Base-by-base conservation (phyloP, 2,329 filamentous ascomycete genomes). In the Daldinia eschscholtzii region DNA sequence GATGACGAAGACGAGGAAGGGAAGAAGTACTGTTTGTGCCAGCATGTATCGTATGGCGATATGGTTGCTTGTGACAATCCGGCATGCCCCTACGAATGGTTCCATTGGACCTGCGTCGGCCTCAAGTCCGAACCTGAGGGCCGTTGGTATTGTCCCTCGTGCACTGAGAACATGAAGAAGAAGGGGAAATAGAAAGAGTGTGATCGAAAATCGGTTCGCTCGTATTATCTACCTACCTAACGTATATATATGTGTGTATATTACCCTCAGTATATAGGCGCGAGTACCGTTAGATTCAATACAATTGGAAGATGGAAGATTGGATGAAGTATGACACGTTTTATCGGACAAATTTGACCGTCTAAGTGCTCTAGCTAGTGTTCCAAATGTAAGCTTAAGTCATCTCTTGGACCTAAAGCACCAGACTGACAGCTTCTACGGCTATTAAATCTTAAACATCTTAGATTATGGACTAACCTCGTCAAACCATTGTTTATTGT, bases 21-120 rank as follows among this genome's bases (percentile, higher is more conserved):
- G 80, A 91, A 92, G 77, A 92, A 93, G 79, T 96, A 96, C 81
- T 96, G 93, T 81, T 85, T 91, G 33, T 96, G 93, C 79, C 91
- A 94, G 78, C 92, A 92, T 74, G 91, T 94, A 72, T 93, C 91
- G 79, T 94, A 92, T 76, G 93, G 93, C 68, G 91, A 95, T 76
- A 96, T 96, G 93, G 92, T 96, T 70, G 93, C 92, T 33, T 96
- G 93, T 82, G 93, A 96, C 82, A 95, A 95, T 79, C 89, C 92
- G 65, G 86, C 90, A 72, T 96, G 93, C 80, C 89, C 90, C 53
- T 92, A 88, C 76, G 92, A 96, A 81, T 96, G 93, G 93, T 96
- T 96, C 79, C 93, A 96, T 81, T 96, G 92, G 91, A 89, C 84
- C 48, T 92, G 89, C 74, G 89, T 92, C 57, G 88, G 89, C 20